These are phyloP conservation scores for Fusarium verticillioides DNA, from an alignment of 2,329 filamentous ascomycete species.

Conservation along the genomic window DNA sequence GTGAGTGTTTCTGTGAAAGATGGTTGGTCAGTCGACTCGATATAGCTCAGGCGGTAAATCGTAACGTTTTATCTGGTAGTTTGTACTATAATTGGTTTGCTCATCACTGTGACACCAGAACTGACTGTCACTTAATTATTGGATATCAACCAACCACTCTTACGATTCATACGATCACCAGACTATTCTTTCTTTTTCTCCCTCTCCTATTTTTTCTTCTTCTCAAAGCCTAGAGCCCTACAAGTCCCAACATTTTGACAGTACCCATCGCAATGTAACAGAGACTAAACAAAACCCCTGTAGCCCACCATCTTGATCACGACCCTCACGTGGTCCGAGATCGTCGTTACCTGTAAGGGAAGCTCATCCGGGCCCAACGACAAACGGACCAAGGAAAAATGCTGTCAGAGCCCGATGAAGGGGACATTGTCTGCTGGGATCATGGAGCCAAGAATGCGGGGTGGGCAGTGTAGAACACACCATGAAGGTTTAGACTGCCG, in stretches of 20 bases:
- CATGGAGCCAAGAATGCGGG: constrained; percentile 31
- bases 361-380: constrained; percentile 37
- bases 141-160: constrained; percentile 11
- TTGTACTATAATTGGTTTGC: constrained; percentile 19
- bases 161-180: background rate
- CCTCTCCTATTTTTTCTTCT: background rate
- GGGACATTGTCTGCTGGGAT: constrained; percentile 8
- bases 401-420: background rate
- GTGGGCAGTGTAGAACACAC: constrained; percentile 11
- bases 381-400: constrained; percentile 25
- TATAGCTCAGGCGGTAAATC: constrained; percentile 23
- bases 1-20: constrained; percentile 13
- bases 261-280: constrained; percentile 18
- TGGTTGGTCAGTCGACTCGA: constrained; percentile 19
- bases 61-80: background rate
- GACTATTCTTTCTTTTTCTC: background rate
- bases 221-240: background rate
- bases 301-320: constrained; percentile 16
- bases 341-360: constrained; percentile 40
- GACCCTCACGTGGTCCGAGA: constrained; percentile 36
- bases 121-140: background rate
- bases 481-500: constrained; percentile 1
- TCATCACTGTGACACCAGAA: constrained; percentile 21
- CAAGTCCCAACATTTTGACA: constrained; percentile 26
- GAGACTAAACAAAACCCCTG: constrained; percentile 18